These are phyloP conservation scores for Arabidopsis lyrata DNA, from an alignment of 441 rosid species.

Conservation along the genomic window DNA sequence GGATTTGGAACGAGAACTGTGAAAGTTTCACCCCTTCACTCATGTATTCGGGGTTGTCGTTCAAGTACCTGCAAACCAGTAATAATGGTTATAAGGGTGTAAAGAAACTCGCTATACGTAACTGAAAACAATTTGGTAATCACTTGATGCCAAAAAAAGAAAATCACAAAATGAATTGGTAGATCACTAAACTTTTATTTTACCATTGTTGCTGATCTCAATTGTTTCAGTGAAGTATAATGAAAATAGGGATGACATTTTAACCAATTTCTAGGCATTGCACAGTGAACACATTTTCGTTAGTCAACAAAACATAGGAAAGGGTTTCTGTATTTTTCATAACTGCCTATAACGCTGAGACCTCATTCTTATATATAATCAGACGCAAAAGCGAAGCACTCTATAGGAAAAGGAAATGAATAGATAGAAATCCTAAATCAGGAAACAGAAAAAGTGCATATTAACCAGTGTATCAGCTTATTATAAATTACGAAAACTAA, in stretches of 20 bases:
- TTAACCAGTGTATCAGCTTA: neutral
- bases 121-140: slow-evolving; percentile 18
- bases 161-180: neutral
- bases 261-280: neutral
- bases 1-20: slow-evolving; percentile 87
- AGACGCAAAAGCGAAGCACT: neutral
- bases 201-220: slow-evolving; percentile 6
- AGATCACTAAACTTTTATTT: neutral
- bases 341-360: neutral
- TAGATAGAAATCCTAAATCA: neutral
- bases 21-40: slow-evolving; percentile 63
- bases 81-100: neutral
- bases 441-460: neutral
- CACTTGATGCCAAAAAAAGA: neutral
- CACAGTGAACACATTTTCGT: neutral
- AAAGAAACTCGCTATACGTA: neutral
- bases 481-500: neutral
- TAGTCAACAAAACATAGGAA: slow-evolving; percentile 5
- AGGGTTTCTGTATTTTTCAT: slow-evolving; percentile 4
- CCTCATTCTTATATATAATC: slow-evolving; percentile 1
- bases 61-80: slow-evolving; percentile 60
- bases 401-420: no score
- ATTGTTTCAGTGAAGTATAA: neutral
- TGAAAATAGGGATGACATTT: neutral
- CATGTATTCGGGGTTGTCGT: slow-evolving; percentile 68